phyloP scores from a whole-genome alignment of 192 early-diverging fungal species.

The Backusella westeae region DNA sequence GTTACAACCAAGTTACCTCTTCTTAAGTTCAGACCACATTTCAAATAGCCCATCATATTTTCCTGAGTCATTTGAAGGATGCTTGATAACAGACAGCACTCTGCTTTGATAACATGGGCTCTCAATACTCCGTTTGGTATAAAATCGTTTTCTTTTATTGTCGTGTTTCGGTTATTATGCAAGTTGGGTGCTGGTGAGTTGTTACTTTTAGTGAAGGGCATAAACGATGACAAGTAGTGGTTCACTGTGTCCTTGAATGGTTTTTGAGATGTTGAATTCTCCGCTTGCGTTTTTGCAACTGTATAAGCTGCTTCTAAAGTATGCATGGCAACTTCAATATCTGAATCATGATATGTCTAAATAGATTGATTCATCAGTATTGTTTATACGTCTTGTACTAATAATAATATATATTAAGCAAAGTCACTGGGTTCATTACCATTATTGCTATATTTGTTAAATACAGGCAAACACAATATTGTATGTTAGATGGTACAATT shows the following conservation, averaged over 20 bases:
- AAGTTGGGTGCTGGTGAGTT: neutral
- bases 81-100: slow-evolving; percentile 41
- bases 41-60: slow-evolving; percentile 46
- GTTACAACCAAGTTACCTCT: slow-evolving; percentile 36
- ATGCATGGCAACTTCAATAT: slow-evolving; percentile 42
- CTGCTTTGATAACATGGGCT: slow-evolving; percentile 44
- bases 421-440: slow-evolving; percentile 5
- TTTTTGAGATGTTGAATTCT: slow-evolving; percentile 26
- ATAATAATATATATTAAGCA: neutral
- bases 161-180: neutral
- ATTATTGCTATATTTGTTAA: slow-evolving; percentile 17
- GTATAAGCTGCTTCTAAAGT: slow-evolving; percentile 37
- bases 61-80: slow-evolving; percentile 48
- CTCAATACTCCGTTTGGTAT: slow-evolving; percentile 45
- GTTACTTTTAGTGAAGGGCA: slow-evolving; percentile 13
- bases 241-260: slow-evolving; percentile 30
- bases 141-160: neutral
- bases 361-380: slow-evolving; percentile 13
- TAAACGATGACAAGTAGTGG: slow-evolving; percentile 31
- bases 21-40: slow-evolving; percentile 46
- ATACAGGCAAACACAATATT: neutral
- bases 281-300: slow-evolving; percentile 40
- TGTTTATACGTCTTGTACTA: neutral
- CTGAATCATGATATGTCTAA: slow-evolving; percentile 41
- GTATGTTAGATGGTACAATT: neutral